A percentile compares a stretch with the other conserved stretches of the same genome.
phyloP scores from a whole-genome alignment of 2,329 filamentous ascomycete genomes.

The Alternaria novae-zelandiae region DNA sequence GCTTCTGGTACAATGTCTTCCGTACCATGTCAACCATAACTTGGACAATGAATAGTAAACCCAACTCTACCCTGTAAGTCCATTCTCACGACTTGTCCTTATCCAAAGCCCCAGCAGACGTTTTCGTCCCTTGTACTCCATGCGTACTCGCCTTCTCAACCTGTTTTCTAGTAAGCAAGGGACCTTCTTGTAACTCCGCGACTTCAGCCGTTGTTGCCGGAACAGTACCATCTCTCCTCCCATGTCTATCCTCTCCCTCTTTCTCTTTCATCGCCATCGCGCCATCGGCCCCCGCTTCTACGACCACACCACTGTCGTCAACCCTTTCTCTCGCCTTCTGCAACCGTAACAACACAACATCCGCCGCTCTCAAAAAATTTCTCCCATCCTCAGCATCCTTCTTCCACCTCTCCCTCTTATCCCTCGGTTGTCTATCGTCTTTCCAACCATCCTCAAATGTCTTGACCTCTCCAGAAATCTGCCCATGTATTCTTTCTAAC shows the following conservation, averaged over 20 bases:
- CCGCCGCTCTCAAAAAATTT: constrained; percentile 24
- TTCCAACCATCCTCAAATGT: constrained; percentile 23
- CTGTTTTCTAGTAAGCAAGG: background rate
- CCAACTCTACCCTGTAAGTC: background rate
- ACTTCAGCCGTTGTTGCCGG: background rate
- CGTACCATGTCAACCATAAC: background rate
- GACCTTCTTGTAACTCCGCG: background rate
- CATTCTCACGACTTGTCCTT: background rate
- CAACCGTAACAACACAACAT: constrained; percentile 21
- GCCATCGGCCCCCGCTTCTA: background rate
- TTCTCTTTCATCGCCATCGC: background rate
- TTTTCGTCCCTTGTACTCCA: background rate
- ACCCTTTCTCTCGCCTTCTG: background rate
- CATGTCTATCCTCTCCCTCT: background rate
- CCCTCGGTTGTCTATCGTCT: constrained; percentile 3
- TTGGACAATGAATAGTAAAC: background rate
- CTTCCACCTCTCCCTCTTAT: constrained; percentile 23
- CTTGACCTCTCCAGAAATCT: constrained; percentile 23
- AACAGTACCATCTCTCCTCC: background rate
- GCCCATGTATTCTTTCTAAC: constrained; percentile 21
- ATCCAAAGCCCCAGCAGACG: background rate
- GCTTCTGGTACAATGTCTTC: background rate
- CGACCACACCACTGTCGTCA: background rate
- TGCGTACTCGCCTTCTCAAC: background rate
- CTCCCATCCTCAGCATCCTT: constrained; percentile 32